These are phyloP conservation scores for Blakeslea trispora DNA, from an alignment of 371 early-diverging fungal species.

Conservation along the genomic window DNA sequence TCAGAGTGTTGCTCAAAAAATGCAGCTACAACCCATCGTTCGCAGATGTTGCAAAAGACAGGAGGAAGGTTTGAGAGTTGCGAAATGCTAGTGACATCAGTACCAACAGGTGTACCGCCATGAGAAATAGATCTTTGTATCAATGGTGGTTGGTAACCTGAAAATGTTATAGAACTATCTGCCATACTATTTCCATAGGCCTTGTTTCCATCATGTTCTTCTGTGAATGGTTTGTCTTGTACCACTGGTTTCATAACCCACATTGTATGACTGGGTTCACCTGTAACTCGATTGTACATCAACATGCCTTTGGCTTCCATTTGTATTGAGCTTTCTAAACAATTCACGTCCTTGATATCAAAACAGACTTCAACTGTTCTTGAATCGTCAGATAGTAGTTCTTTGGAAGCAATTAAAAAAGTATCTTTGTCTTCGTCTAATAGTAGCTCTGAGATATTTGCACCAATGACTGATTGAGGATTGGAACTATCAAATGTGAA, in stretches of 20 bases:
- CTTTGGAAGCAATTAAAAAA: slow-evolving; percentile 68
- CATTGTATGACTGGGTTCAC: slow-evolving; percentile 76
- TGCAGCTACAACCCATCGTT: slow-evolving; percentile 69
- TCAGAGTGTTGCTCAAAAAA: slow-evolving; percentile 80
- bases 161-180: slow-evolving; percentile 3
- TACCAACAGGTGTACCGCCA: slow-evolving; percentile 11
- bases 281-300: slow-evolving; percentile 73
- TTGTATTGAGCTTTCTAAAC: slow-evolving; percentile 42
- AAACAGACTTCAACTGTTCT: slow-evolving; percentile 79
- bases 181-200: too few relatives aligned
- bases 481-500: slow-evolving; percentile 45
- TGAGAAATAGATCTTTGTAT: slow-evolving; percentile 22
- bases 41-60: slow-evolving; percentile 81
- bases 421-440: slow-evolving; percentile 56
- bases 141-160: neutral
- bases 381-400: slow-evolving; percentile 68
- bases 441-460: slow-evolving; percentile 49
- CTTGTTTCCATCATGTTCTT: neutral
- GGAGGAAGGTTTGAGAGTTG: slow-evolving; percentile 32
- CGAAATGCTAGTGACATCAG: neutral
- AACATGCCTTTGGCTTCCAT: slow-evolving; percentile 93
- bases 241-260: slow-evolving; percentile 78
- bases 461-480: slow-evolving; percentile 50
- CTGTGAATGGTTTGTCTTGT: slow-evolving; percentile 9
- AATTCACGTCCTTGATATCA: slow-evolving; percentile 21